Evolutionary conservation across 1,139 yeast genomes (phyloP).

Genomic region (Hyphopichia wangnamkhiaoensis): DNA sequence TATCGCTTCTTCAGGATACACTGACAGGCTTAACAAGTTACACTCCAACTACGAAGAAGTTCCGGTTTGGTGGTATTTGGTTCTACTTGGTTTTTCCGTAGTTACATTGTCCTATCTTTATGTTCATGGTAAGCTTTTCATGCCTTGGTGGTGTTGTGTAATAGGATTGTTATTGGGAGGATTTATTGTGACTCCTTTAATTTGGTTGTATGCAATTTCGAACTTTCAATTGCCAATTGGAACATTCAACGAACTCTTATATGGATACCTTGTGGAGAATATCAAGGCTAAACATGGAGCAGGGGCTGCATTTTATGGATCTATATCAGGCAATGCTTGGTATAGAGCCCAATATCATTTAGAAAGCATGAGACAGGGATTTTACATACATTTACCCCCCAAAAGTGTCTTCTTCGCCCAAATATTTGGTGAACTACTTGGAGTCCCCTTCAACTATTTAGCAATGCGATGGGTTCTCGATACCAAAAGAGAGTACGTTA

Average conservation of each 20-base stretch:
- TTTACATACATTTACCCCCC: slow-evolving; percentile 51
- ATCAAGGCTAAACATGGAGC: slow-evolving; percentile 35
- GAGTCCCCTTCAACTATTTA: slow-evolving; percentile 50
- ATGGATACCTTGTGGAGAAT: slow-evolving; percentile 46
- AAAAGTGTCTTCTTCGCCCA: slow-evolving; percentile 48
- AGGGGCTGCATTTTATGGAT: slow-evolving; percentile 50
- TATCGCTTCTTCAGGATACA: slow-evolving; percentile 9
- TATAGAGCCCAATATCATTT: slow-evolving; percentile 52
- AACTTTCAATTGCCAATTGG: slow-evolving; percentile 55
- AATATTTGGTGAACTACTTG: slow-evolving; percentile 50
- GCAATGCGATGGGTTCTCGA: slow-evolving; percentile 47
- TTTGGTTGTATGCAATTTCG: slow-evolving; percentile 52
- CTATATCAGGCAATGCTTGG: slow-evolving; percentile 56
- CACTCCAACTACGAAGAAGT: slow-evolving; percentile 39
- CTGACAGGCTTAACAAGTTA: slow-evolving; percentile 43
- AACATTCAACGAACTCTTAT: slow-evolving; percentile 50
- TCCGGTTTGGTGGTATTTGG: slow-evolving; percentile 43
- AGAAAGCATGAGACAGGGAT: slow-evolving; percentile 50
- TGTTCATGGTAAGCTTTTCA: slow-evolving; percentile 39
- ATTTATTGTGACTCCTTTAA: slow-evolving; percentile 48
- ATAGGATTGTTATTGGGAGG: slow-evolving; percentile 46
- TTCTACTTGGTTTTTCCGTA: slow-evolving; percentile 36
- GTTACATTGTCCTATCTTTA: slow-evolving; percentile 34
- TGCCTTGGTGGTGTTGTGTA: slow-evolving; percentile 52
- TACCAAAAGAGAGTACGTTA: slow-evolving; percentile 37